Evolutionary conservation across 169 alveolate genomes (phyloP), one percentile per base, ranked within the genome.

Genomic region (Miamiensis avidus): DNA sequence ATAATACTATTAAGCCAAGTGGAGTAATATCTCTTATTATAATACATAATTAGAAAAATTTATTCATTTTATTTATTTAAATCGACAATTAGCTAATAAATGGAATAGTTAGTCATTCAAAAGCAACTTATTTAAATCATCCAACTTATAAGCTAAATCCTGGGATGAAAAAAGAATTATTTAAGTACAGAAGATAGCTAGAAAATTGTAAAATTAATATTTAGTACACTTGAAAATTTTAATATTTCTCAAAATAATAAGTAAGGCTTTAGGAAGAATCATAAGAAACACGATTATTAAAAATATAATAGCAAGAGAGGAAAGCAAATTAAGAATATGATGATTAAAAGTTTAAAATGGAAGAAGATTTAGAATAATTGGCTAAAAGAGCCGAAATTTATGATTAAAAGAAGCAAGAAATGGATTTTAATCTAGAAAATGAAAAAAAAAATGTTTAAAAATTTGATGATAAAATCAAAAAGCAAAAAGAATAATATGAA

Each of bases 241-340:
- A 49, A 49, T 49, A 11, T 49, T 49, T 49, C 20, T 11, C 20
- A 49, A 49, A 49, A 73, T 72, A 26, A 29, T 82, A 32, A 82
- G 86, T 82, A 49, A 65, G 86, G 29, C 33, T 82, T n/a, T 76
- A 82, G 26, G 86, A 82, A 29, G 86, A 82, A 64, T 82, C 86
- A 30, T 82, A 82, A 72, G 69, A 69, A 11, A 82, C 86, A 65
- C 64, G 86, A 72, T 65, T 82, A 31, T 27, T 82, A 30, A 82
- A 82, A 82, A 77, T 82, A 26, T 82, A 82, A 82, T 26, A 82
- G 29, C 32, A 82, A 29, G 86, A 82, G 31, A 82, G 86, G 32
- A 82, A 33, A 30, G 86, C 69, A 31, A 77, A 64, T 69, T n/a
- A 31, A 26, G 77, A 82, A 31, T 82, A 82, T 32, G 74, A 82